Base-by-base conservation (phyloP, 2,329 filamentous ascomycete species). In the Colletotrichum camelliae region DNA sequence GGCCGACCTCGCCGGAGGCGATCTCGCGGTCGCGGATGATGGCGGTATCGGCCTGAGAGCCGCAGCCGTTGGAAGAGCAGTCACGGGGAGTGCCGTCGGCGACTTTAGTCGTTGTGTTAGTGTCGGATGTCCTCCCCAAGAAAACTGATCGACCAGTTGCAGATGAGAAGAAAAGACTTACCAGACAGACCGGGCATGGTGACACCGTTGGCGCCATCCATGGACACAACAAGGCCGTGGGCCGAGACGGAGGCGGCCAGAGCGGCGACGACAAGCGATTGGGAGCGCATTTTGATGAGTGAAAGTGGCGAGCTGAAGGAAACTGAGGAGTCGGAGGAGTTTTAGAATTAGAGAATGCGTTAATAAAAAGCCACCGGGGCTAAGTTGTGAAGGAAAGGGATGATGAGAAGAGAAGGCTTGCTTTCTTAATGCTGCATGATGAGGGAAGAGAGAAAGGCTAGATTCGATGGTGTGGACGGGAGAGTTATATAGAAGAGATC, bases 21-120 rank as follows among this genome's bases (percentile, higher is more conserved):
- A 94, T 87, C 84, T 94, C 92, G 15, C 86, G 83, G 76, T 89
- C 84, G 48, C 92, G 90, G 84, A 94, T 93, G 86, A 94, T 93
- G 82, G 92, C 88, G n/a, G 93, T 94, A 81, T 94, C 93, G 75
- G 89, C 91, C 82, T 94, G 89, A n/a, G 92, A 89, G 74, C 92
- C 93, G 81, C 92, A 94, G 61, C 82, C 77, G 79, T 92, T 91
- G 79, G 86, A 86, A 67, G 90, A 86, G 83, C 92, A 94, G 84
- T 94, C 92, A 80, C 93, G 91, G 67, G 92, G 93, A 77, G 92
- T 94, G 80, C 92, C 92, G 77, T 94, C 92, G 62, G 87, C 86
- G 78, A 93, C 90, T 88, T 29, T n/a, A 43, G 18, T 18, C 2
- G 55, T 77, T 8, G 5, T 48, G 21, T 52, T 60, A 70, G 15